These are phyloP conservation scores for Pestalotiopsis sp. DNA, from an alignment of 2,329 filamentous ascomycete species.

Conservation along the genomic window DNA sequence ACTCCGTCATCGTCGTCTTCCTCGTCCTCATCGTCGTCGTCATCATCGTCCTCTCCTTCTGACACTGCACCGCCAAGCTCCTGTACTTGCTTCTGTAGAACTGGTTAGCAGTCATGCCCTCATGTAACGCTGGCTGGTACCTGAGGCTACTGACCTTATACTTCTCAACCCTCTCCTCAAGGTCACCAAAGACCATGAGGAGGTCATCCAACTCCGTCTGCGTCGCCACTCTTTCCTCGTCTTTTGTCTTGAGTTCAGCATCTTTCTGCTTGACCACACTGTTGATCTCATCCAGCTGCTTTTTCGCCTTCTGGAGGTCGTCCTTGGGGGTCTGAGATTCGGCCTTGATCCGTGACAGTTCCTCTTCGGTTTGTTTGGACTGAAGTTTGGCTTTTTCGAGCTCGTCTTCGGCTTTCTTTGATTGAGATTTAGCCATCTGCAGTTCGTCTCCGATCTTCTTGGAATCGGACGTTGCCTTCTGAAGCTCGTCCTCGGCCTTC, in stretches of 20 bases:
- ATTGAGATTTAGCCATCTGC: conserved; percentile 14
- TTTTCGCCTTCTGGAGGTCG: conserved; percentile 51
- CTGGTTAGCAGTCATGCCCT: conserved; percentile 15
- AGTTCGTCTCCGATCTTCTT: conserved; percentile 17
- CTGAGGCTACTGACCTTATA: conserved; percentile 64
- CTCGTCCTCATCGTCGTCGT: conserved; percentile 57
- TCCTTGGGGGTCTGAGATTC: conserved; percentile 40
- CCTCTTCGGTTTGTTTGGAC: neutral
- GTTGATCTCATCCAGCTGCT: conserved; percentile 46
- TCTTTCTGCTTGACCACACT: conserved; percentile 34
- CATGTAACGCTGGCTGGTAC: neutral
- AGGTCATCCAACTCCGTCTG: conserved; percentile 81
- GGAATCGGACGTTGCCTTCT: conserved; percentile 28
- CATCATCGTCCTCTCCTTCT: conserved; percentile 72
- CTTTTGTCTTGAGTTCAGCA: conserved; percentile 42
- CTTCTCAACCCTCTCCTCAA: conserved; percentile 74
- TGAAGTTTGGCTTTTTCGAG: neutral
- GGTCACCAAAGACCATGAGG: conserved; percentile 77
- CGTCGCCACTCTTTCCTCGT: conserved; percentile 62
- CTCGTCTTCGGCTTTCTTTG: neutral
- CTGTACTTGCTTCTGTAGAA: conserved; percentile 56
- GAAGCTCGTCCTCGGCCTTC: conserved; percentile 12
- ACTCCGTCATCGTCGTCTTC: conserved; percentile 46
- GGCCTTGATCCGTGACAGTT: neutral
- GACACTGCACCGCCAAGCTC: conserved; percentile 72